A percentile compares a stretch with the other conserved stretches of the same genome.
Evolutionary conservation across 176 grass and related monocot genomes (phyloP).

Genomic region (Aegilops longissima): DNA sequence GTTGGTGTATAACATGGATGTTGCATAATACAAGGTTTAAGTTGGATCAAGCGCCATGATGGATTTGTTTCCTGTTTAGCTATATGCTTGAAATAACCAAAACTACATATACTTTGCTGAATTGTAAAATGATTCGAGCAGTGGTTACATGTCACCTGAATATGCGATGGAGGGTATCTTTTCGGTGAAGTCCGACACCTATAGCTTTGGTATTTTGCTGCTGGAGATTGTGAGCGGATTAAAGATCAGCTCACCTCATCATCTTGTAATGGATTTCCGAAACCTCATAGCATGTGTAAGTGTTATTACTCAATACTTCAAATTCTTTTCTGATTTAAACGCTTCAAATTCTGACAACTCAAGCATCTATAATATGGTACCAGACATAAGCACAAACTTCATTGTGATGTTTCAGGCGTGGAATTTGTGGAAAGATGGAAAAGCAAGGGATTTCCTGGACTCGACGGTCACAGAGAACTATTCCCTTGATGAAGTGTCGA

Average conservation of each 20-base stretch:
- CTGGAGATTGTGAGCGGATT: slow-evolving; percentile 28
- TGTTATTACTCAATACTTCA: not conserved
- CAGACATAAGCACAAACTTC: not conserved
- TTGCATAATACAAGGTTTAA: too few relatives aligned
- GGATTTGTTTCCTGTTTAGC: too few relatives aligned
- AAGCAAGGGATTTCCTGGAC: not conserved
- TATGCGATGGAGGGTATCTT: too few relatives aligned
- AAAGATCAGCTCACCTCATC: slow-evolving; percentile 29
- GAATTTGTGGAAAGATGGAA: slow-evolving; percentile 10
- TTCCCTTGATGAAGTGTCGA: not conserved
- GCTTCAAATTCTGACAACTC: too few relatives aligned
- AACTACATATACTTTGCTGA: too few relatives aligned
- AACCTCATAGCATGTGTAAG: slow-evolving; percentile 49
- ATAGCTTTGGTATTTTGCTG: too few relatives aligned
- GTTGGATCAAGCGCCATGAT: too few relatives aligned
- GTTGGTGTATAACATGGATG: too few relatives aligned
- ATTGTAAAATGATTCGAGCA: too few relatives aligned
- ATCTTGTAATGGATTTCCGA: not conserved
- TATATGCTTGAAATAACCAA: too few relatives aligned
- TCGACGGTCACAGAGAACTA: not conserved
- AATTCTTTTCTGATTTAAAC: not conserved
- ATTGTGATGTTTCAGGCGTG: not conserved
- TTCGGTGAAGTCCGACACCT: too few relatives aligned
- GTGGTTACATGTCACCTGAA: too few relatives aligned
- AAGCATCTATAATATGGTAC: not conserved